phyloP scores from a whole-genome alignment of 176 grass and related monocot species.

The Oryza meridionalis region DNA sequence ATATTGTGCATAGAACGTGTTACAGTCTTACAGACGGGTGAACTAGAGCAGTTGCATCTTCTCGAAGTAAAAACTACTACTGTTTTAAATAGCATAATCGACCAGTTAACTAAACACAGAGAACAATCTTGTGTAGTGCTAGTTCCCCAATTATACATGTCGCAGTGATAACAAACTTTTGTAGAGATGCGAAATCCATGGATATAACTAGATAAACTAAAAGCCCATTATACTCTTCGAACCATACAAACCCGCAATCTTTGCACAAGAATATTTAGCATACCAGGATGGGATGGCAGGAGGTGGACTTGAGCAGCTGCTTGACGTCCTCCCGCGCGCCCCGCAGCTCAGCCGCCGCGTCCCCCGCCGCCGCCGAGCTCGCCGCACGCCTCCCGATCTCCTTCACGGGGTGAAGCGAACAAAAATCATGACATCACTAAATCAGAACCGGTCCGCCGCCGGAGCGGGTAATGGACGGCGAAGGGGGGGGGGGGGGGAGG shows the following conservation, averaged over 20 bases:
- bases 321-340: conserved; percentile 75
- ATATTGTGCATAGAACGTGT: not conserved
- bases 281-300: conserved; percentile 91
- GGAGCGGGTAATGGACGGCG: not conserved
- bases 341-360: conserved; percentile 45
- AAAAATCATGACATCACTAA: not conserved
- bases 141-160: not conserved
- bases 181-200: not conserved
- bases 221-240: not conserved
- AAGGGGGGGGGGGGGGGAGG: not conserved
- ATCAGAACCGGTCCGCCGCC: not conserved
- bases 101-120: not conserved
- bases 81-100: not conserved
- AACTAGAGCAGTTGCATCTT: not conserved
- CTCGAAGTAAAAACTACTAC: not conserved
- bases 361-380: conserved; percentile 27
- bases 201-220: conserved; percentile 2
- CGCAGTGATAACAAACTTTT: not conserved
- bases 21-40: too few species aligned
- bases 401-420: conserved; percentile 10
- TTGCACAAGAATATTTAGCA: not conserved
- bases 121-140: not conserved
- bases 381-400: conserved; percentile 26
- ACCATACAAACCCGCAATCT: not conserved
- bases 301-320: conserved; percentile 66